Evolutionary conservation across 495 filamentous ascomycete genomes (phyloP), one percentile per base, ranked within the genome.

Genomic region (Penicillium paradoxum): DNA sequence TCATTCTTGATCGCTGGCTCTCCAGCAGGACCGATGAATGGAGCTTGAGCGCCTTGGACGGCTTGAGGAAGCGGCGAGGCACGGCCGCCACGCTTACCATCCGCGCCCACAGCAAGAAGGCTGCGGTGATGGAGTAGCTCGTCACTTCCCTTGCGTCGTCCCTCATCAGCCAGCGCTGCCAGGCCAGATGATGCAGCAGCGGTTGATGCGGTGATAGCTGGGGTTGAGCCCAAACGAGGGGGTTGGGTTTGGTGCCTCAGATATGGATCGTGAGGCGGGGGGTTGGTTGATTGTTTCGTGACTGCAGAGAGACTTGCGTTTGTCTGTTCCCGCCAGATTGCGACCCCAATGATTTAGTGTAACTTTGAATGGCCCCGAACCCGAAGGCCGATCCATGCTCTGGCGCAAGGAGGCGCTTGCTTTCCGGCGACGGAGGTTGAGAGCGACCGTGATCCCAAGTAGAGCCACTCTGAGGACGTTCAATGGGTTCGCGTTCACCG

Each of bases 1-100:
- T 95, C 91, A 64, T 84, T 91, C 76, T 95, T 96, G 61, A 96
- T 91, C 9, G 83, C 83, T 0, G 90, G 84, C 58, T 95, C 90
- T 6, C 83, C 86, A 19, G 82, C 82, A 2, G 88, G 86, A 13
- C 86, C 86, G 30, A 84, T 76, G 30, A 83, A 78, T 56, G 88
- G 86, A 27, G 84, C 86, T 70, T 95, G 90, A 6, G 89, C 91
- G 15, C 91, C 91, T 62, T 96, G 91, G 3, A 96, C 91, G 9
- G 91, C 90, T 69, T 96, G 91, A 6, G 91, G 91, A 14, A 95
- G 73, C 0, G 91, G 91, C 19, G 91, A 96, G n/a, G 73, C 70
- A 24, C 76, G 77, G 0, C 79, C 75, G n/a, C 69, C 62, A 19
- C 73, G 68, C 53, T 76, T 77, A 22, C 65, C 69, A 44, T 79